Percentiles rank a stretch among this genome's conserved stretches.
Conservation (phyloP, 2,329 filamentous ascomycete genomes). For the Colletotrichum trifolii region DNA sequence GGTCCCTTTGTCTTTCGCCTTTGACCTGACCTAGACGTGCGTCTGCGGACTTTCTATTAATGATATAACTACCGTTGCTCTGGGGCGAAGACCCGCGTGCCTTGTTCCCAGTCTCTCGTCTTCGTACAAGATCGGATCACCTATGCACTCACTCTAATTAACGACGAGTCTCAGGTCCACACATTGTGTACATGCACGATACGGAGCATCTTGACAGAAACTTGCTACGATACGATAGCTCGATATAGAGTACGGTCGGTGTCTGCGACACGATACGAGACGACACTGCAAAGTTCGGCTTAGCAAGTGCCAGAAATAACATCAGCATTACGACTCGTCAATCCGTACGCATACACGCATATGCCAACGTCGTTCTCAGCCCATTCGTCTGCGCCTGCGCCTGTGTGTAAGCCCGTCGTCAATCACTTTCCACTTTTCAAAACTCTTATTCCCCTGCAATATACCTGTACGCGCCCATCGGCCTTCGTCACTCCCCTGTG, state of each 20-base stretch:
- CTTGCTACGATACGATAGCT: slow-evolving; percentile 4
- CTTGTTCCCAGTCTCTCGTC: not conserved
- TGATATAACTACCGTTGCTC: slow-evolving; percentile 19
- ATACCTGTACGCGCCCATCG: not conserved
- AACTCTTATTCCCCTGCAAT: not conserved
- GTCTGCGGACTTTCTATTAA: not conserved
- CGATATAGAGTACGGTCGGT: slow-evolving; percentile 6
- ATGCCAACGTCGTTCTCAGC: not conserved
- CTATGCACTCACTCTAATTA: too few species aligned
- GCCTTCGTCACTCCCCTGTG: not conserved
- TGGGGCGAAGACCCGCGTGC: not conserved
- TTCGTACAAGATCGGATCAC: not conserved
- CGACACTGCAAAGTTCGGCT: not conserved
- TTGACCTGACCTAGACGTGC: not conserved
- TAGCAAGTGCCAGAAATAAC: slow-evolving; percentile 21
- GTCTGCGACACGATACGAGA: slow-evolving; percentile 8
- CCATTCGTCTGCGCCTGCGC: slow-evolving; percentile 2
- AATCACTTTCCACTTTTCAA: slow-evolving; percentile 16
- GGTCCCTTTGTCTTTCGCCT: not conserved
- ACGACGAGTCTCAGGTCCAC: too few species aligned
- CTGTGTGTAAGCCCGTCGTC: slow-evolving; percentile 10
- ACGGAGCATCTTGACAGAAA: too few species aligned
- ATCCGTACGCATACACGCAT: not conserved
- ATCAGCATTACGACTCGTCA: slow-evolving; percentile 5
- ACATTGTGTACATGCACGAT: too few species aligned